phyloP scores from a whole-genome alignment of 164 flowering plant genomes.

The Nelumbo lutea region DNA sequence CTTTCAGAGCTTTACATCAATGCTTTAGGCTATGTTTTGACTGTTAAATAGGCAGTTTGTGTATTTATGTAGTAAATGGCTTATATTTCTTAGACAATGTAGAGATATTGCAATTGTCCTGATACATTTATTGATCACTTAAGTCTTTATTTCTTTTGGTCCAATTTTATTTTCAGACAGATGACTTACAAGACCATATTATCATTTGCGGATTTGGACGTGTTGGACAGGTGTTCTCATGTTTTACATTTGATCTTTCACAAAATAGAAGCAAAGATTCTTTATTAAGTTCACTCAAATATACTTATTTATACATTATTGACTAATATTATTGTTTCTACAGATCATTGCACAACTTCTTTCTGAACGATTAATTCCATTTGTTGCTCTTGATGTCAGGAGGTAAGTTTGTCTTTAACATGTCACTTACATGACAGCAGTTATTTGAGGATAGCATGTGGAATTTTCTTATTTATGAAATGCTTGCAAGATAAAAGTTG shows the following conservation, averaged over 20 bases:
- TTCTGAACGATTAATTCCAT: constrained; percentile 93
- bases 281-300: background rate
- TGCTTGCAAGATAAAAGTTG: background rate
- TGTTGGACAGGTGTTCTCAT: constrained; percentile 82
- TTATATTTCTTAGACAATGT: no score
- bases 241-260: background rate
- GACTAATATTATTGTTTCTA: constrained; percentile 2
- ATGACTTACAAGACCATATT: constrained; percentile 99
- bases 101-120: background rate
- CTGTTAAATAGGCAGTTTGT: no score
- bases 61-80: no score
- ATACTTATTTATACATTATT: background rate
- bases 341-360: constrained; percentile 99
- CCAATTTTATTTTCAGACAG: constrained; percentile 66
- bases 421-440: background rate
- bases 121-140: background rate
- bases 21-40: no score
- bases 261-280: background rate
- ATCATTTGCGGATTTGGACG: constrained; percentile 99
- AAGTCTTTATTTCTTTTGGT: constrained; percentile 2
- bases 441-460: background rate
- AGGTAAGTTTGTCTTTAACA: constrained; percentile 42
- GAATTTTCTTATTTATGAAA: background rate
- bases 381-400: constrained; percentile 99
- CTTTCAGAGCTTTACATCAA: no score